These are phyloP conservation scores for Hyphopichia burtonii DNA, from an alignment of 1,139 yeast species.

Conservation along the genomic window DNA sequence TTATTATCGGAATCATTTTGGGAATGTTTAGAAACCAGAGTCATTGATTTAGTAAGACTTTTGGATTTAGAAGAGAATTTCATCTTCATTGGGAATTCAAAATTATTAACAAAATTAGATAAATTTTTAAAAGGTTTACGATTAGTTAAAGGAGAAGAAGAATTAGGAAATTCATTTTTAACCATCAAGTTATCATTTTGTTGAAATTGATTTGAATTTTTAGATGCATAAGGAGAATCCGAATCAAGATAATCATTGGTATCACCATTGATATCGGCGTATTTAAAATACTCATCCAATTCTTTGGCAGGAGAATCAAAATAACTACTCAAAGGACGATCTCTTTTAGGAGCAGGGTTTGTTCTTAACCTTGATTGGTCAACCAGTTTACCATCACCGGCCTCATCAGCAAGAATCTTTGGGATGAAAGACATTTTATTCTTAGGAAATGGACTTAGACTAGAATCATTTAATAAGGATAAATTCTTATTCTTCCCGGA, in stretches of 20 bases:
- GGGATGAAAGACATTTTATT: not conserved
- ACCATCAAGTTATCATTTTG: not conserved
- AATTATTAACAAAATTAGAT: slow-evolving; percentile 18
- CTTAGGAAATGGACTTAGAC: not conserved
- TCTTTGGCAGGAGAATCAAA: slow-evolving; percentile 9
- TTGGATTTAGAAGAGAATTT: slow-evolving; percentile 17
- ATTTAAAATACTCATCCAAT: slow-evolving; percentile 3
- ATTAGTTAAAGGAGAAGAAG: slow-evolving; percentile 17
- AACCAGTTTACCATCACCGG: not conserved
- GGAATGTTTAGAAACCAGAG: slow-evolving; percentile 17
- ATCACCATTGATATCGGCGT: not conserved
- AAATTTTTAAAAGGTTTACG: slow-evolving; percentile 27
- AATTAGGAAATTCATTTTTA: not conserved
- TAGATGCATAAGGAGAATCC: not conserved
- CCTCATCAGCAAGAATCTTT: not conserved
- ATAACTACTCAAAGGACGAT: slow-evolving; percentile 13
- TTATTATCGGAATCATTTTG: slow-evolving; percentile 4
- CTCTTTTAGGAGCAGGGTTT: slow-evolving; percentile 8
- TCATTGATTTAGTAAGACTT: slow-evolving; percentile 18
- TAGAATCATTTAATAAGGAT: not conserved
- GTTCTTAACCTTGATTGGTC: not conserved
- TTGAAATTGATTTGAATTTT: not conserved
- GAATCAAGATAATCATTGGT: not conserved
- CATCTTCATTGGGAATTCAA: slow-evolving; percentile 20
- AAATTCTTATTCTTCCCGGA: not conserved